These are phyloP conservation scores for Salmacisia buchloeana DNA, from an alignment of 1,284 basidiomycete genomes.

Conservation along the genomic window DNA sequence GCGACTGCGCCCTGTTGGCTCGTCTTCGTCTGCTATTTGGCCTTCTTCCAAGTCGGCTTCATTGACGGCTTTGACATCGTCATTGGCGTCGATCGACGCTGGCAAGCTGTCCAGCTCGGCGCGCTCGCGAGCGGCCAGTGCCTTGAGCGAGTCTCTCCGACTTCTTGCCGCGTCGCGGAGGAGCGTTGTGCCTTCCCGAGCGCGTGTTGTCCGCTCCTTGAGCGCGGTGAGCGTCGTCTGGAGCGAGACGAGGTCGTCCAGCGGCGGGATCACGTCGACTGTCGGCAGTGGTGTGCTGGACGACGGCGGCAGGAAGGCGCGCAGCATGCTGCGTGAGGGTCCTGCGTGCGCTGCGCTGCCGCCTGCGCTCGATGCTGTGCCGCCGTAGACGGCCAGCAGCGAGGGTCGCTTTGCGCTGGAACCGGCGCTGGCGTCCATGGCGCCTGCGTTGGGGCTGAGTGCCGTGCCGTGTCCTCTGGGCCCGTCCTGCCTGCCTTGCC, in stretches of 20 bases:
- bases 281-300: neutral
- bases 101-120: neutral
- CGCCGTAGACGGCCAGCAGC: too few relatives aligned
- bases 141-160: neutral
- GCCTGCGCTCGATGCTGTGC: too few relatives aligned
- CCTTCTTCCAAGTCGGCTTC: slow-evolving; percentile 3
- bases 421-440: too few relatives aligned
- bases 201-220: neutral
- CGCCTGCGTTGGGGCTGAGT: too few relatives aligned
- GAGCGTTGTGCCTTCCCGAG: neutral
- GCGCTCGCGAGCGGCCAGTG: neutral
- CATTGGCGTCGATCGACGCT: neutral
- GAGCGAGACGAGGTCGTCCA: neutral
- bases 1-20: neutral
- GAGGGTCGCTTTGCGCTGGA: too few relatives aligned
- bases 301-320: neutral
- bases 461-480: too few relatives aligned
- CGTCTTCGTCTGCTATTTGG: neutral
- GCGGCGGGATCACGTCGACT: neutral
- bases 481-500: too few relatives aligned
- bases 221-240: neutral
- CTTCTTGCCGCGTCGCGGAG: neutral
- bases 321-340: neutral
- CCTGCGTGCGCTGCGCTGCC: too few relatives aligned
- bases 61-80: neutral